A percentile compares a stretch with the other conserved stretches of the same genome.
Evolutionary conservation across 129 eudicot genomes (phyloP).

Genomic region (Saussurea involucrata): DNA sequence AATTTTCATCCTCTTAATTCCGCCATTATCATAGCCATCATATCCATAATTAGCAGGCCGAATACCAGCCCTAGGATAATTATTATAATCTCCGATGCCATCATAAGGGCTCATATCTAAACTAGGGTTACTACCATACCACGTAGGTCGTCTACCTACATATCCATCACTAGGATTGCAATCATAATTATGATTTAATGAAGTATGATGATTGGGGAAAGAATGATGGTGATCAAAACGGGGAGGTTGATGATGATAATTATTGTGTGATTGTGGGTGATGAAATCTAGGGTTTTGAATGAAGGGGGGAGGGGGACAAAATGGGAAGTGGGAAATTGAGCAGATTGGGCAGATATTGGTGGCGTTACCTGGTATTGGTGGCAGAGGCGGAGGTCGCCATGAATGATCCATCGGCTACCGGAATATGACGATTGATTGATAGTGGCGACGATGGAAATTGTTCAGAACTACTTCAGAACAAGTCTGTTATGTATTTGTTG

Average conservation of each 20-base stretch:
- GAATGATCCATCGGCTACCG: constrained; percentile 54
- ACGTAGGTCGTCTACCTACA: constrained; percentile 22
- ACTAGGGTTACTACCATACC: constrained; percentile 38
- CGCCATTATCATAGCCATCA: constrained; percentile 26
- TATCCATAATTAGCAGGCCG: constrained; percentile 6
- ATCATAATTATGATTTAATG: background rate
- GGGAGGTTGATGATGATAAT: constrained; percentile 16
- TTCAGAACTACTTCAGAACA: background rate
- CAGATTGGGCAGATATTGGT: constrained; percentile 61
- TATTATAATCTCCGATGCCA: background rate
- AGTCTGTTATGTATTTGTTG: no score
- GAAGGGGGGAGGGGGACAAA: constrained; percentile 55
- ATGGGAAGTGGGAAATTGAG: constrained; percentile 70
- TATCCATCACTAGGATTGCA: constrained; percentile 4
- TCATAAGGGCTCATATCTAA: constrained; percentile 18
- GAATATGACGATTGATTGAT: background rate
- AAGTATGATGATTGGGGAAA: constrained; percentile 22
- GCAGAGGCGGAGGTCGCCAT: constrained; percentile 56
- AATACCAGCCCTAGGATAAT: constrained; percentile 3
- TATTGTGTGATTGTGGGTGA: constrained; percentile 15
- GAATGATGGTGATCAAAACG: constrained; percentile 33
- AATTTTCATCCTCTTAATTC: constrained; percentile 54
- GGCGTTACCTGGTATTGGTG: constrained; percentile 44
- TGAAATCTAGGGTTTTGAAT: constrained; percentile 45
- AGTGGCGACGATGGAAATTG: background rate